Percentiles rank a stretch among this genome's conserved stretches.
Evolutionary conservation across 2,329 filamentous ascomycete genomes (phyloP).

Genomic region (Alternaria arbusti): DNA sequence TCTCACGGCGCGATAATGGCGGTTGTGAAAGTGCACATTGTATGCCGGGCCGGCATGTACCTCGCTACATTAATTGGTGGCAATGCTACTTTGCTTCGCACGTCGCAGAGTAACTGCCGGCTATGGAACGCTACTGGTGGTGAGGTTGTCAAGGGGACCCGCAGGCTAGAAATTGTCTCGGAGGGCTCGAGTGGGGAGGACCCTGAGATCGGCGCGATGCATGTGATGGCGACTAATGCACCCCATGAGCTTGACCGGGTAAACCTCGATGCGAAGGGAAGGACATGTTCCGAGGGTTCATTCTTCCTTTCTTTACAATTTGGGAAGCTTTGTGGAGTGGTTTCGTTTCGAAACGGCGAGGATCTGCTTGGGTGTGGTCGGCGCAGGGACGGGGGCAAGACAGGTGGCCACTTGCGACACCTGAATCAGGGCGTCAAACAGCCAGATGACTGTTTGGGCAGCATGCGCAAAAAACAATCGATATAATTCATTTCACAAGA

Average conservation of each 20-base stretch:
- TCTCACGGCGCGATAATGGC: neutral
- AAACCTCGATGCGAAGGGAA: neutral
- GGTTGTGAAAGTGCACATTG: neutral
- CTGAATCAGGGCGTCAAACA: constrained; percentile 12
- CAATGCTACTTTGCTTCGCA: constrained; percentile 2
- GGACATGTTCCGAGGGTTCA: constrained; percentile 4
- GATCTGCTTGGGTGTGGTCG: neutral
- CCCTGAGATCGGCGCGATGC: constrained; percentile 32
- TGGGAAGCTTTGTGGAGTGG: constrained; percentile 24
- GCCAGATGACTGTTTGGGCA: constrained; percentile 4
- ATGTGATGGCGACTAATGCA: constrained; percentile 43
- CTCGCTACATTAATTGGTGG: neutral
- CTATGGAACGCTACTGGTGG: constrained; percentile 6
- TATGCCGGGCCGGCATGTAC: constrained; percentile 7
- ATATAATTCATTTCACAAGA: neutral
- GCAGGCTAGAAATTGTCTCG: constrained; percentile 37
- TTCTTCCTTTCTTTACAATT: constrained; percentile 13
- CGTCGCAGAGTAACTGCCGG: constrained; percentile 1
- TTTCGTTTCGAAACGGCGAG: constrained; percentile 26
- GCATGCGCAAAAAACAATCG: neutral
- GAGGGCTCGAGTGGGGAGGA: constrained; percentile 27
- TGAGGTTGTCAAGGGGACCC: constrained; percentile 8
- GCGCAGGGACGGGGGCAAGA: constrained; percentile 13
- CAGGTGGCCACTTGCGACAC: constrained; percentile 8
- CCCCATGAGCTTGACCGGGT: constrained; percentile 36